phyloP scores from a whole-genome alignment of 1,139 yeast species.

The Diutina siamensis region DNA sequence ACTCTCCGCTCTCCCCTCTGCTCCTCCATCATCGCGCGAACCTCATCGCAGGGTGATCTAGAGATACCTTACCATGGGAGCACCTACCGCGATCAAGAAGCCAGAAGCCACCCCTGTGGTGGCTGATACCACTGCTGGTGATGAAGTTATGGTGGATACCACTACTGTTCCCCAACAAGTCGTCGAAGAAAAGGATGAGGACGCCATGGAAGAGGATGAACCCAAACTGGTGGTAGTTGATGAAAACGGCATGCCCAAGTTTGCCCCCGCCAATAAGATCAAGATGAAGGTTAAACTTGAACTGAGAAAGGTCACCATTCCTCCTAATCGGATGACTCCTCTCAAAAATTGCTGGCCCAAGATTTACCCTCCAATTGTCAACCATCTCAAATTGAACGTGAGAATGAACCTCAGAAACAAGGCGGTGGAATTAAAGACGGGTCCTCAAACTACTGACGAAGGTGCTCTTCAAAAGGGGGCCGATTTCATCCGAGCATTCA shows the following conservation, averaged over 20 bases:
- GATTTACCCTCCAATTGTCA: constrained; percentile 91
- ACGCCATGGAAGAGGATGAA: constrained; percentile 12
- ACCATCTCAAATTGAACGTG: constrained; percentile 86
- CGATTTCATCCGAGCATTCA: constrained; percentile 88
- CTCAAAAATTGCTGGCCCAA: constrained; percentile 83
- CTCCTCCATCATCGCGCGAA: not conserved
- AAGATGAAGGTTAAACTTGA: constrained; percentile 71
- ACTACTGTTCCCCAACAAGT: constrained; percentile 23
- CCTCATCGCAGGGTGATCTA: not conserved
- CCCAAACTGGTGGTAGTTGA: constrained; percentile 59
- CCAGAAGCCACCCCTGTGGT: constrained; percentile 9
- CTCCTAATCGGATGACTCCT: constrained; percentile 95
- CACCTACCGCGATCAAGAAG: constrained; percentile 53
- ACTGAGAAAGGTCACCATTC: constrained; percentile 81
- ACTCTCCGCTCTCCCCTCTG: not conserved
- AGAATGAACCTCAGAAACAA: constrained; percentile 84
- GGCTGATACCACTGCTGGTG: constrained; percentile 25
- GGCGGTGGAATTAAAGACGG: constrained; percentile 79
- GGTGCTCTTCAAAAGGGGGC: constrained; percentile 97
- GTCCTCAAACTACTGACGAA: constrained; percentile 70
- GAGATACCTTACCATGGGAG: constrained; percentile 38
- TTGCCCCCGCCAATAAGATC: constrained; percentile 58
- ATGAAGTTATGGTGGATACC: constrained; percentile 55
- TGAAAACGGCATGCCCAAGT: constrained; percentile 83
- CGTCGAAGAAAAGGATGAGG: constrained; percentile 12